Evolutionary conservation across 2,329 filamentous ascomycete genomes (phyloP).

Genomic region (Periconia sp.): DNA sequence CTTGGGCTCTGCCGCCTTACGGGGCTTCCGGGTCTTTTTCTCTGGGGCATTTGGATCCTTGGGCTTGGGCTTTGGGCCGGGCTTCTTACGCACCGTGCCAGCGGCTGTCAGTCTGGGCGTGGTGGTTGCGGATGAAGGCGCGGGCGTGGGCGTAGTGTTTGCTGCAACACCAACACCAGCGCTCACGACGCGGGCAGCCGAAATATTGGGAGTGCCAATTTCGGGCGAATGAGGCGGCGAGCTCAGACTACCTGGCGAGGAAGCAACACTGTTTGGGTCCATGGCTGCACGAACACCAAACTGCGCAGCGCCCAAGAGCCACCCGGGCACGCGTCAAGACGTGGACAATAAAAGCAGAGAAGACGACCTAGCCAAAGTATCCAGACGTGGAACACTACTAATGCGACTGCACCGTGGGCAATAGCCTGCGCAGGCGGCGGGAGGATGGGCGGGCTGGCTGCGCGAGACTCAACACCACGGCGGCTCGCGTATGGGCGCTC

Average conservation of each 20-base stretch:
- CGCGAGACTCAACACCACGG: constrained; percentile 45
- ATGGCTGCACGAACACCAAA: constrained; percentile 30
- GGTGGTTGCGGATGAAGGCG: constrained; percentile 36
- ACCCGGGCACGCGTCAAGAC: constrained; percentile 5
- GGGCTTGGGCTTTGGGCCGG: constrained; percentile 50
- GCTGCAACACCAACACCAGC: constrained; percentile 39
- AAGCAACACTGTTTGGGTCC: constrained; percentile 38
- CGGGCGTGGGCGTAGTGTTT: too few relatives aligned
- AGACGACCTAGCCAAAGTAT: neutral
- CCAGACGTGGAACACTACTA: constrained; percentile 1
- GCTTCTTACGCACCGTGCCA: constrained; percentile 49
- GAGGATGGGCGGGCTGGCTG: constrained; percentile 22
- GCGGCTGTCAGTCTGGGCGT: constrained; percentile 43
- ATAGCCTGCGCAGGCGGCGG: constrained; percentile 12
- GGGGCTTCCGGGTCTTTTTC: constrained; percentile 53
- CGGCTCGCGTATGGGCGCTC: constrained; percentile 28
- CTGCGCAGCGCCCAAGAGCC: constrained; percentile 6
- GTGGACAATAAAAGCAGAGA: constrained; percentile 3
- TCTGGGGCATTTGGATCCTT: constrained; percentile 46
- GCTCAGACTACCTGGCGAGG: constrained; percentile 44
- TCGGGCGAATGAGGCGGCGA: constrained; percentile 47
- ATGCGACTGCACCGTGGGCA: constrained; percentile 6
- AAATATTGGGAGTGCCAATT: constrained; percentile 37
- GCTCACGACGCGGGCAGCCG: constrained; percentile 36
- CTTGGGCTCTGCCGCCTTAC: constrained; percentile 56